Base-by-base conservation (phyloP, 805 yeast genomes). In the Candida patagonica region DNA sequence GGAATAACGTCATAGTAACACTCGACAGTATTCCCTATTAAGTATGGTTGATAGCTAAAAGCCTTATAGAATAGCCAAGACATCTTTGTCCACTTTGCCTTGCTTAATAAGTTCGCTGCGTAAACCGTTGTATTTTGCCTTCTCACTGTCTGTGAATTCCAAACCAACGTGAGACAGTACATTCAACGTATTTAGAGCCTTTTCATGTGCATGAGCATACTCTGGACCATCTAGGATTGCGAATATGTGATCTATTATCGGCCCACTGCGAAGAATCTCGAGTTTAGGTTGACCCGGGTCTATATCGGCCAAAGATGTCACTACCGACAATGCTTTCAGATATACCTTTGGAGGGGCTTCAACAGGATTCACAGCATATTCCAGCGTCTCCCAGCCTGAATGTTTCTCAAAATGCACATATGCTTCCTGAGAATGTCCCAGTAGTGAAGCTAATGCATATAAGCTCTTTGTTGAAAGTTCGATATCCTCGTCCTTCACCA, bases 381-480 rank as follows among this genome's bases (percentile, higher is more conserved):
- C 58, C 13, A 80, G 53, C 12, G 72, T 50, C 4, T 64, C 62
- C 80, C 94, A 80, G 6, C 96, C 96, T 13, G 71, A 57, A 4
- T 58, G 48, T 23, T 64, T 56, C 30, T 65, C 72, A 51, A 92
- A 89, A 44, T 65, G 55, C 4, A 63, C 60, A 42, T 75, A 76
- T 2, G 77, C 80, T 0, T 61, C 62, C 21, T 63, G 60, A 53
- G 76, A 78, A 61, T 89, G 88, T 54, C 94, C 74, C 5, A 86
- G 60, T 10, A 78, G 65, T 29, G 80, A 76, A 0, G 94, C 73
- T 13, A 89, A 60, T 0, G 96, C 95, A 55, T 82, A 84, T 21
- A 87, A 55, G 0, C 85, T 77, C 56, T 88, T 88, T 25, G 72
- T 58, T 38, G 71, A 65, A 21, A 76, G 71, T 2, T 52, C 60